phyloP scores from a whole-genome alignment of 108 stramenopile species.

The Cyclotella cryptica region DNA sequence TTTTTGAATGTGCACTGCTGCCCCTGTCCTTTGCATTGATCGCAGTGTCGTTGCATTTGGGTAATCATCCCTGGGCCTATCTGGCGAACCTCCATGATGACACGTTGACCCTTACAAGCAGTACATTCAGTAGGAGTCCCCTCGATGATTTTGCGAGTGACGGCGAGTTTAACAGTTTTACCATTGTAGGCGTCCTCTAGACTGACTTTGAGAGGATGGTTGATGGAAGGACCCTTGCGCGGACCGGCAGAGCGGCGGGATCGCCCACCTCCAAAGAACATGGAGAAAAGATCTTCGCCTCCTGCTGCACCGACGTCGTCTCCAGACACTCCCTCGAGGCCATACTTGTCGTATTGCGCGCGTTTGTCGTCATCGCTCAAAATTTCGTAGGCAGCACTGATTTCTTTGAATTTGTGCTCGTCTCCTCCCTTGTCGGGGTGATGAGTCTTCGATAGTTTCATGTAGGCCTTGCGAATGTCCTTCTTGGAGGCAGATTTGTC shows the following conservation, averaged over 20 bases:
- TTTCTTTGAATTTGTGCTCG: constrained; percentile 89
- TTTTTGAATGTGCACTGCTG: constrained; percentile 68
- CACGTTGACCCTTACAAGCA: constrained; percentile 89
- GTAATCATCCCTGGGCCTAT: constrained; percentile 93
- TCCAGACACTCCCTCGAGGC: constrained; percentile 88
- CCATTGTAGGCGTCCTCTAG: constrained; percentile 97
- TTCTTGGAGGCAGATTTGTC: constrained; percentile 73
- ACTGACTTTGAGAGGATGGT: constrained; percentile 91
- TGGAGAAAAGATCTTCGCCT: constrained; percentile 95
- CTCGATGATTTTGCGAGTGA: constrained; percentile 91
- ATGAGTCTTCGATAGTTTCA: constrained; percentile 60
- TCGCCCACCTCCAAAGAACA: constrained; percentile 92
- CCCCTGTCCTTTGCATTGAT: constrained; percentile 81
- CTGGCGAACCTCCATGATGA: constrained; percentile 85
- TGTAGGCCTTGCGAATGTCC: constrained; percentile 89
- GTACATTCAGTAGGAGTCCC: constrained; percentile 75
- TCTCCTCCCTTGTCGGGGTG: constrained; percentile 91
- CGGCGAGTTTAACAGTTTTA: constrained; percentile 92
- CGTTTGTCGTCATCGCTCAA: constrained; percentile 89
- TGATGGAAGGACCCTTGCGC: constrained; percentile 92
- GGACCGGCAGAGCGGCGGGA: constrained; percentile 66
- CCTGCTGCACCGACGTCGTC: constrained; percentile 70
- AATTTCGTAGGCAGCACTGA: constrained; percentile 90
- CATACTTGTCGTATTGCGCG: constrained; percentile 90
- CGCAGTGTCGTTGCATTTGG: constrained; percentile 86